A percentile compares a stretch with the other conserved stretches of the same genome.
Conservation (phyloP, 129 eudicot species). For the Pittosporum tobira region DNA sequence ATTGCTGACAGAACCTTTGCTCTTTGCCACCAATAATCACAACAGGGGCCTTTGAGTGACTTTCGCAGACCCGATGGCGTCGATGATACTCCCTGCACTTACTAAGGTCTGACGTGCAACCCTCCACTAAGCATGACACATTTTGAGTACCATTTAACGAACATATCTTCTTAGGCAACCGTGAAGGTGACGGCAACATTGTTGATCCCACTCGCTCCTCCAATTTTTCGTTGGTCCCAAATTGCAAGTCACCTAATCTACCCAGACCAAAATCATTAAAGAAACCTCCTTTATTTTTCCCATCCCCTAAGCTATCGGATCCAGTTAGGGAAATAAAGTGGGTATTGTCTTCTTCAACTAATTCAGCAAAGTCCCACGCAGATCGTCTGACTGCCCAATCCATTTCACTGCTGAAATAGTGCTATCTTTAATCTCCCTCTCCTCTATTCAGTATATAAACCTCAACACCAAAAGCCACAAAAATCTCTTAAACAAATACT, state of each 20-base stretch:
- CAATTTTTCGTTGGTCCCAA: slow-evolving; percentile 6
- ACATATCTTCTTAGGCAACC: slow-evolving; percentile 23
- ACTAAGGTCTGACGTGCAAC: slow-evolving; percentile 41
- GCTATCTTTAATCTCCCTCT: neutral
- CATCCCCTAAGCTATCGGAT: slow-evolving; percentile 6
- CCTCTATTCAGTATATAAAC: neutral
- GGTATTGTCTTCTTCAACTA: slow-evolving; percentile 18
- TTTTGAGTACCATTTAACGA: slow-evolving; percentile 8
- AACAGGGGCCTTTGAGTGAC: slow-evolving; percentile 43
- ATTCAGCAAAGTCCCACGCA: slow-evolving; percentile 30
- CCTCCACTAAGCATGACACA: slow-evolving; percentile 39
- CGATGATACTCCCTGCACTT: slow-evolving; percentile 50
- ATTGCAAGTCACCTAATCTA: slow-evolving; percentile 4
- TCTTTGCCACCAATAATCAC: slow-evolving; percentile 37
- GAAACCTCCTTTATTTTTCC: slow-evolving; percentile 20
- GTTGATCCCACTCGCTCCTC: slow-evolving; percentile 15
- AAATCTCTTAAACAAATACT: neutral
- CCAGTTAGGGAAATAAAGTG: slow-evolving; percentile 16
- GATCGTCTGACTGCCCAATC: slow-evolving; percentile 34
- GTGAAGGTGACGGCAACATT: slow-evolving; percentile 14
- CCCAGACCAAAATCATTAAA: slow-evolving; percentile 15
- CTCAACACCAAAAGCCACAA: neutral
- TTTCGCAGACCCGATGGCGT: slow-evolving; percentile 52
- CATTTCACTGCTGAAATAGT: slow-evolving; percentile 12
- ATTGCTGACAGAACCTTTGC: slow-evolving; percentile 57